Evolutionary conservation across 495 filamentous ascomycete genomes (phyloP).

Genomic region (Podospora anserina): DNA sequence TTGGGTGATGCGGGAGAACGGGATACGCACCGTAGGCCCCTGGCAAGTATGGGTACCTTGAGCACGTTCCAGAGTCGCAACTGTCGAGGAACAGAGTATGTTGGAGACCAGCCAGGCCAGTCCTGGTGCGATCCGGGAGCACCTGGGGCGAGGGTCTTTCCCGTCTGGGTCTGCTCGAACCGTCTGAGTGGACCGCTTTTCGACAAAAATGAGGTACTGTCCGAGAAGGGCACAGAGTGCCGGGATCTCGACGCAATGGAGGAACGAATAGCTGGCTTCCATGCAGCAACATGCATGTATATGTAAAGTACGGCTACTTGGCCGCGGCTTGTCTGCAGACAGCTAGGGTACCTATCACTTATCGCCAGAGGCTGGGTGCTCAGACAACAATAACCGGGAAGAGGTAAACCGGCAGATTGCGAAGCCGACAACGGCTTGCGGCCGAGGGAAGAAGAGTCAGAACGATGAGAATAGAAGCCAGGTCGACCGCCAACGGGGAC

Average conservation of each 20-base stretch:
- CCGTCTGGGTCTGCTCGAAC: conserved; percentile 25
- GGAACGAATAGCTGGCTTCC: conserved; percentile 24
- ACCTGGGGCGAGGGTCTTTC: conserved; percentile 26
- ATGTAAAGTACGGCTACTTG: conserved; percentile 9
- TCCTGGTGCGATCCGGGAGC: conserved; percentile 27
- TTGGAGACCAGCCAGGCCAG: conserved; percentile 22
- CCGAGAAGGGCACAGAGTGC: conserved; percentile 24
- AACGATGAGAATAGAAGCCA: background rate
- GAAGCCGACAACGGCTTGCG: background rate
- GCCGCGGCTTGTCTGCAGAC: background rate
- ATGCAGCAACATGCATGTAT: conserved; percentile 22
- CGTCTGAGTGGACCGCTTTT: conserved; percentile 22
- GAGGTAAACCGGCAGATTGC: background rate
- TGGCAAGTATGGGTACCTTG: background rate
- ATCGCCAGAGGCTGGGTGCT: background rate
- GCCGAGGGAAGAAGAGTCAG: background rate
- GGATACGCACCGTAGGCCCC: conserved; percentile 22
- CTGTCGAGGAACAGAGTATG: background rate
- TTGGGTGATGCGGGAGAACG: conserved; percentile 21
- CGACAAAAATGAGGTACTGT: conserved; percentile 18
- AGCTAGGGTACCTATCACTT: background rate
- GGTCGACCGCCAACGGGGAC: background rate
- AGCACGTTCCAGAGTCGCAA: conserved; percentile 3
- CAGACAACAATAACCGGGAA: background rate
- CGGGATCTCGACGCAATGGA: conserved; percentile 21